Conservation (phyloP, 331 rosid species). For the Malus hybrid region DNA sequence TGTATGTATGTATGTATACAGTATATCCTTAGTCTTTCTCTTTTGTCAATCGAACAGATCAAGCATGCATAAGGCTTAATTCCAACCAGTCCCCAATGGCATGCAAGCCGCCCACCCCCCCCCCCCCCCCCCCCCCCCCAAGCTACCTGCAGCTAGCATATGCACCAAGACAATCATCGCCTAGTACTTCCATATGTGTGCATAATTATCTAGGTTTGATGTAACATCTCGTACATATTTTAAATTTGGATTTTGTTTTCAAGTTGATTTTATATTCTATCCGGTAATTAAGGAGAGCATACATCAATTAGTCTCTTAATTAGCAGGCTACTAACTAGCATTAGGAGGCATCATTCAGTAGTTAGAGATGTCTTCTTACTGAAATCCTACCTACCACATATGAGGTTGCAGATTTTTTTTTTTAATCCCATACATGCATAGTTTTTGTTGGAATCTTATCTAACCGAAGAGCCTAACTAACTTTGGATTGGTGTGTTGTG, state of each 20-base stretch:
- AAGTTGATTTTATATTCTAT: background rate
- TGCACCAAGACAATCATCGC: background rate
- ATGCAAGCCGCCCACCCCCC: background rate
- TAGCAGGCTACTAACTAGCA: background rate
- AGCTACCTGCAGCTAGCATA: background rate
- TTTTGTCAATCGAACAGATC: too few relatives aligned
- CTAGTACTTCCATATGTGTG: background rate
- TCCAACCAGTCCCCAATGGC: background rate
- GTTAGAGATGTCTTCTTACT: background rate
- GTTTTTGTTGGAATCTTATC: background rate
- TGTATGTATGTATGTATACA: too few relatives aligned
- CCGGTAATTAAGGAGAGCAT: background rate
- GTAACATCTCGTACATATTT: background rate
- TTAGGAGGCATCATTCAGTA: background rate
- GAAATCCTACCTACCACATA: background rate
- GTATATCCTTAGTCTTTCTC: too few relatives aligned
- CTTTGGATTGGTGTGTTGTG: background rate
- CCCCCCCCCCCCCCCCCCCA: background rate
- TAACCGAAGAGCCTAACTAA: background rate
- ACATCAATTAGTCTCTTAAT: background rate
- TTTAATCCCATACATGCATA: too few relatives aligned
- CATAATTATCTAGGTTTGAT: background rate
- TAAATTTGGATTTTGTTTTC: background rate
- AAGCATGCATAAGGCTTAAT: too few relatives aligned
- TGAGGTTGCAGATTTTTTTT: background rate